Conservation (phyloP, 2,329 filamentous ascomycete species). For the Metarhizium rileyi region DNA sequence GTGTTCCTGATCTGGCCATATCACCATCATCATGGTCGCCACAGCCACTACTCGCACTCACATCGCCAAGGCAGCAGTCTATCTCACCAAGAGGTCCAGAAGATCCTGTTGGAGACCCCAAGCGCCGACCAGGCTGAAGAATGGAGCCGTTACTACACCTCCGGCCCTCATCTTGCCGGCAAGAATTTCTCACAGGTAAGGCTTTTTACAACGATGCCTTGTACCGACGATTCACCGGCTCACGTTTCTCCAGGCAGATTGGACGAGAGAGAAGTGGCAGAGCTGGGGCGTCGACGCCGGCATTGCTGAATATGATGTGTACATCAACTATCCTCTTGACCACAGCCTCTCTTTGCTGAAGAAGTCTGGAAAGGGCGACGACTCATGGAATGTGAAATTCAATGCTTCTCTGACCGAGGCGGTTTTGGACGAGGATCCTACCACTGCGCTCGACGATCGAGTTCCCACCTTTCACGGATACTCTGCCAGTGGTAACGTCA, state of each 20-base stretch:
- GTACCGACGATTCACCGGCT: neutral
- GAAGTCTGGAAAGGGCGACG: constrained; percentile 22
- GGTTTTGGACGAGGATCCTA: constrained; percentile 72
- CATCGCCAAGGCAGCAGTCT: constrained; percentile 18
- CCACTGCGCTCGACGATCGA: constrained; percentile 59
- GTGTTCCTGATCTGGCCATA: constrained; percentile 32
- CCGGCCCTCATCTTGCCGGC: constrained; percentile 66
- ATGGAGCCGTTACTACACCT: constrained; percentile 71
- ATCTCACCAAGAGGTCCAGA: constrained; percentile 40
- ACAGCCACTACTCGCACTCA: constrained; percentile 18
- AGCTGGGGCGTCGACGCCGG: constrained; percentile 57
- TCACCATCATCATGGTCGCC: constrained; percentile 23
- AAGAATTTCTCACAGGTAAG: constrained; percentile 62
- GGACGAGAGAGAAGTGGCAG: constrained; percentile 66
- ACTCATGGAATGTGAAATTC: constrained; percentile 54
- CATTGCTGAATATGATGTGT: constrained; percentile 64
- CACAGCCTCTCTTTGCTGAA: constrained; percentile 59
- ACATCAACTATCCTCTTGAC: constrained; percentile 66
- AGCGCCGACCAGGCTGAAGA: constrained; percentile 48
- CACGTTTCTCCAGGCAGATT: constrained; percentile 43
- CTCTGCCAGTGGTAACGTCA: constrained; percentile 85
- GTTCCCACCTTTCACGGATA: constrained; percentile 94
- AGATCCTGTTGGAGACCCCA: constrained; percentile 49
- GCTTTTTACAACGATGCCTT: neutral
- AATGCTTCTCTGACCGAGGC: constrained; percentile 79